Evolutionary conservation across 345 rosid genomes (phyloP).

Genomic region (Eucalyptus leucophloia): DNA sequence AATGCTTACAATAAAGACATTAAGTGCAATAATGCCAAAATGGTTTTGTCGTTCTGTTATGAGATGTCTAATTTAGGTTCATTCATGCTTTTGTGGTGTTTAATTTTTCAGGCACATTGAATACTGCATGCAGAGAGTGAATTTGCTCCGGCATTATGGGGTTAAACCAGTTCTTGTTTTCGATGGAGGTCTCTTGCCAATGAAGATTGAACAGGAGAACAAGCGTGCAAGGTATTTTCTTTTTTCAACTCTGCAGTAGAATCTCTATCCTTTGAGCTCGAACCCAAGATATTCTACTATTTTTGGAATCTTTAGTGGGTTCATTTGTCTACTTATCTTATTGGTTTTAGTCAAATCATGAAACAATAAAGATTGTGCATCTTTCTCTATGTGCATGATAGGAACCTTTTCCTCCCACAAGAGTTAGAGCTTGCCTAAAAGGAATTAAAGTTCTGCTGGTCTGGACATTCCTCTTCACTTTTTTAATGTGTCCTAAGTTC

Average conservation of each 20-base stretch:
- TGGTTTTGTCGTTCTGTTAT: background rate
- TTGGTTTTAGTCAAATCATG: background rate
- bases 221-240: conserved; percentile 73
- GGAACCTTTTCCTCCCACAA: background rate
- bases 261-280: background rate
- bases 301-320: background rate
- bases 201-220: conserved; percentile 97
- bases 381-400: background rate
- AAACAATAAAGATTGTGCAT: background rate
- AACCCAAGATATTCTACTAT: background rate
- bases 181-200: conserved; percentile 87
- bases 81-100: background rate
- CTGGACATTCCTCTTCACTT: background rate
- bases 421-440: background rate
- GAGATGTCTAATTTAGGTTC: background rate
- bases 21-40: background rate
- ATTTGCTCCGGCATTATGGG: conserved; percentile 73
- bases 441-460: background rate
- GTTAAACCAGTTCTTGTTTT: conserved; percentile 83
- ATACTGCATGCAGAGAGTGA: conserved; percentile 93
- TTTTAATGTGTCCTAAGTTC: background rate
- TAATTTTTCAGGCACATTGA: conserved; percentile 53
- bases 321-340: background rate
- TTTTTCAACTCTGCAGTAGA: background rate
- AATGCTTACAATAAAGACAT: background rate